Percentiles rank a stretch among this genome's conserved stretches.
phyloP scores from a whole-genome alignment of 2,329 filamentous ascomycete genomes.

The Fusarium sororula region DNA sequence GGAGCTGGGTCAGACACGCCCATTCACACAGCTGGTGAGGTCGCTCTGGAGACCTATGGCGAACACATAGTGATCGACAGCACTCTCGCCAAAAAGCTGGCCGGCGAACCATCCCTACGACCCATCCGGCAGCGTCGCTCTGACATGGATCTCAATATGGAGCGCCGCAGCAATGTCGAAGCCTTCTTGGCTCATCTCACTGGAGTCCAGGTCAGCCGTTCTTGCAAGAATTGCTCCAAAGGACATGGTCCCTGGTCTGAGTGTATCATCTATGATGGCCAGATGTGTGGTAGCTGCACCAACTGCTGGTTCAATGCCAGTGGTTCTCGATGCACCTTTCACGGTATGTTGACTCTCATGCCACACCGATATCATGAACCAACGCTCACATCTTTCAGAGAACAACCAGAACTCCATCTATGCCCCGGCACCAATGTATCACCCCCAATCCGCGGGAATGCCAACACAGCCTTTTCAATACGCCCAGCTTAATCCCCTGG shows the following conservation, averaged over 20 bases:
- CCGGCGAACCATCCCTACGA: slow-evolving; percentile 58
- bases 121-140: slow-evolving; percentile 62
- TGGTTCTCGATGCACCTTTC: slow-evolving; percentile 67
- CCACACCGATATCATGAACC: not conserved
- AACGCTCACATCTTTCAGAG: slow-evolving; percentile 15
- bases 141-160: slow-evolving; percentile 64
- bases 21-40: slow-evolving; percentile 53
- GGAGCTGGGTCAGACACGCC: not conserved
- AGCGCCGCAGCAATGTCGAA: slow-evolving; percentile 68
- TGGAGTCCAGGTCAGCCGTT: slow-evolving; percentile 56
- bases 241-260: slow-evolving; percentile 67
- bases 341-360: slow-evolving; percentile 55
- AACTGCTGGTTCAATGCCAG: slow-evolving; percentile 73
- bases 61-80: slow-evolving; percentile 59
- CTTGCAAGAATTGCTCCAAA: slow-evolving; percentile 69
- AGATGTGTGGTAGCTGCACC: slow-evolving; percentile 69
- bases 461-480: not conserved
- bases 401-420: slow-evolving; percentile 34
- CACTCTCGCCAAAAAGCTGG: slow-evolving; percentile 63
- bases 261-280: slow-evolving; percentile 67
- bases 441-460: slow-evolving; percentile 1
- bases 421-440: not conserved
- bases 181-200: slow-evolving; percentile 67
- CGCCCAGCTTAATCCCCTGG: not conserved
- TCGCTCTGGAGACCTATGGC: slow-evolving; percentile 60